phyloP scores from a whole-genome alignment of 257 asterid genomes.

The Nicotiana sylvestris region DNA sequence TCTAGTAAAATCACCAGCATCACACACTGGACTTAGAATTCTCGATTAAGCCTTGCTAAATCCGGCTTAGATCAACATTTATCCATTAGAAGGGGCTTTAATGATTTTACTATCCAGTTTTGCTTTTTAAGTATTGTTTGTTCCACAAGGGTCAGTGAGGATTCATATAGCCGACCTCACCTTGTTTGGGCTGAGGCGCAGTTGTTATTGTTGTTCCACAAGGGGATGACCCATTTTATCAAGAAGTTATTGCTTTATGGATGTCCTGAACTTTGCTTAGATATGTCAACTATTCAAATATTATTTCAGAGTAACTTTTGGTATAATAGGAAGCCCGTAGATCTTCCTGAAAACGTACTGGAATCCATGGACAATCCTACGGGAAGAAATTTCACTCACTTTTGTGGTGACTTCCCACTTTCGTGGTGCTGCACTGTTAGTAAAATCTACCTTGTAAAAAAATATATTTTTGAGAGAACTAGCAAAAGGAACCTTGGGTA shows the following conservation, averaged over 20 bases:
- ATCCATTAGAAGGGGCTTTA: neutral
- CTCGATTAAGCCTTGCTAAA: neutral
- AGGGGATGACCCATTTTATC: neutral
- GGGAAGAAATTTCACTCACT: neutral
- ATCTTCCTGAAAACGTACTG: neutral
- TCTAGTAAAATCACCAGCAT: neutral
- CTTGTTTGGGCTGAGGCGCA: too few species aligned
- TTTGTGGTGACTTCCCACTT: neutral
- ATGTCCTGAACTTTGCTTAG: neutral
- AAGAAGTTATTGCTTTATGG: neutral
- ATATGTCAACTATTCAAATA: neutral
- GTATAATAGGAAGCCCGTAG: neutral
- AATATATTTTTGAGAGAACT: neutral
- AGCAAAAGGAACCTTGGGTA: neutral
- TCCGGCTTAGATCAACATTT: neutral
- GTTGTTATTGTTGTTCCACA: neutral
- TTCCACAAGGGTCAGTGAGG: neutral
- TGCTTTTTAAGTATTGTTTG: neutral
- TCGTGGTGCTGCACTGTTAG: neutral
- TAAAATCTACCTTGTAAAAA: neutral
- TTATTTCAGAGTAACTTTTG: neutral
- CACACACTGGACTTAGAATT: neutral
- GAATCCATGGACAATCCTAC: neutral
- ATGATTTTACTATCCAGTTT: neutral
- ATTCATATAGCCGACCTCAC: too few species aligned